Conservation (phyloP, 352 stramenopile genomes). For the Blastocystis sp. region DNA sequence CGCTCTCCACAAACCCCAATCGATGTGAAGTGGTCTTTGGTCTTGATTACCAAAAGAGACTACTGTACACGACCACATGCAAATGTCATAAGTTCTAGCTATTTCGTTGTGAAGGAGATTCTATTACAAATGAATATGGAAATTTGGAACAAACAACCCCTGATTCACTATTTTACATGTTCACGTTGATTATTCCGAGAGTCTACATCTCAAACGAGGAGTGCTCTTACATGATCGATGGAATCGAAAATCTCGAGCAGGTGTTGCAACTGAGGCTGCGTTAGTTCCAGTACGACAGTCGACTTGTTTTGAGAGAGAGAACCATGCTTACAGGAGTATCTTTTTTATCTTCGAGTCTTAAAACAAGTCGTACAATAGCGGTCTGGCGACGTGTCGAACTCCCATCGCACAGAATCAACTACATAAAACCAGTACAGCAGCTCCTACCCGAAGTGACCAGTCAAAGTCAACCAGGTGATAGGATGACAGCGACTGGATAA, state of each 20-base stretch:
- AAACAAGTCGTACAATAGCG: background rate
- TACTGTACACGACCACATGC: background rate
- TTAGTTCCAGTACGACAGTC: background rate
- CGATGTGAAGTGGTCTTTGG: background rate
- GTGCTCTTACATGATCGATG: background rate
- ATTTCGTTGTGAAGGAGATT: background rate
- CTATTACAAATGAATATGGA: background rate
- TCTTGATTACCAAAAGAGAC: background rate
- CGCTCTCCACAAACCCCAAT: background rate
- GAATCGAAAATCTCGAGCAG: conserved; percentile 8
- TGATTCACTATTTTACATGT: background rate
- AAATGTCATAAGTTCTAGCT: background rate
- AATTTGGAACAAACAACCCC: background rate
- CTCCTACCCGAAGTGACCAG: background rate
- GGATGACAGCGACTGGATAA: conserved; percentile 12
- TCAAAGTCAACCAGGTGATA: background rate
- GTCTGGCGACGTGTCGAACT: background rate
- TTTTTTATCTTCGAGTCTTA: background rate
- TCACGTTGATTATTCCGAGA: conserved; percentile 12
- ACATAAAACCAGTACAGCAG: background rate
- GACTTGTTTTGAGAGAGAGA: background rate
- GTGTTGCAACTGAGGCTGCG: background rate
- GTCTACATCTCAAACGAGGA: background rate
- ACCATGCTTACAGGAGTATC: background rate
- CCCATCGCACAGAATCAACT: conserved; percentile 19